Evolutionary conservation across 495 filamentous ascomycete species (phyloP), one percentile per base, ranked within the genome.

Genomic region (Aspergillus egyptiacus): DNA sequence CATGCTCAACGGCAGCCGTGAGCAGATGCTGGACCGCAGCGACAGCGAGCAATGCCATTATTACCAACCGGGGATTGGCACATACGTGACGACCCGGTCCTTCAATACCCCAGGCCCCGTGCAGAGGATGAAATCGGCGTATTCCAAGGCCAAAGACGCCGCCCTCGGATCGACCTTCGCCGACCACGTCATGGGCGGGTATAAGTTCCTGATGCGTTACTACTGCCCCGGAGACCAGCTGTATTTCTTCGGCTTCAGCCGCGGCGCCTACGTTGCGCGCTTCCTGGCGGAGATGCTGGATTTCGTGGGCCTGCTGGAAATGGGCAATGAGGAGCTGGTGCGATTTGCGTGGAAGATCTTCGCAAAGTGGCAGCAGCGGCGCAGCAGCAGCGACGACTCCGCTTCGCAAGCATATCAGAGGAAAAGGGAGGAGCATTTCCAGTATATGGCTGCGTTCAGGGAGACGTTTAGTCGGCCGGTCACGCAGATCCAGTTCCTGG

Each of bases 321-420:
- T 79, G 48, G 86, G 87, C 3, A 91, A 91, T 55, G 86, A 90
- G 55, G 86, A 89, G 54, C 82, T 89, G 83, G 76, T 83, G 9
- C 64, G 70, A 2, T 90, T 89, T 52, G 87, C 83, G 2, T 89
- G 86, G 86, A 89, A 88, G 62, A 87, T 87, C 0, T 95, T 94
- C 54, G 77, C 83, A 38, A 85, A 83, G 51, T 95, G 88, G 88
- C 85, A 94, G 62, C 78, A 80, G 51, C 78, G 88, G 0, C 69
- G 77, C 15, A 77, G 76, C 6, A 71, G 72, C 38, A 72, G 71
- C 0, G 68, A 75, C n/a, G 69, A 81, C n/a, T n/a, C n/a, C n/a
- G n/a, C n/a, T n/a, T n/a, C n/a, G n/a, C n/a, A 36, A 76, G 82
- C 0, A 74, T 73, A 27, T 70, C 77, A 53, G 74, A 82, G 20